Evolutionary conservation across 371 early-diverging fungal species (phyloP).

Genomic region (Apophysomyces variabilis): DNA sequence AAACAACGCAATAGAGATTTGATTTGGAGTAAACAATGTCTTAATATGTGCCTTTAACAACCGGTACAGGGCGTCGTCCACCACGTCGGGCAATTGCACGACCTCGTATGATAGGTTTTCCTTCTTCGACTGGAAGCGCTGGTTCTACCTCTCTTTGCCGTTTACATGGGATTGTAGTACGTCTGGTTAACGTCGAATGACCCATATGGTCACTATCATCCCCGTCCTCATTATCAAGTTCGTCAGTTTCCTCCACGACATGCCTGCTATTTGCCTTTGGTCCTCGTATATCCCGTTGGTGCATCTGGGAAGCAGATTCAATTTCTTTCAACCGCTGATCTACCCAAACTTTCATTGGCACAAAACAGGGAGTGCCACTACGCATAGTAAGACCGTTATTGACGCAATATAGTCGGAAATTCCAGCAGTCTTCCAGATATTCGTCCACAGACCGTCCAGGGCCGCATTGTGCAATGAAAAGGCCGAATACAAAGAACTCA

Average conservation of each 20-base stretch:
- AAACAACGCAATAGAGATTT: not conserved
- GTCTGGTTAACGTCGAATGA: not conserved
- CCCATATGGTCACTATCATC: constrained; percentile 3
- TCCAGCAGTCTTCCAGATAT: constrained; percentile 12
- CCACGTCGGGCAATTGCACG: not conserved
- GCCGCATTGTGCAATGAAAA: constrained; percentile 13
- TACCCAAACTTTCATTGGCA: not conserved
- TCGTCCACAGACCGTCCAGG: constrained; percentile 13
- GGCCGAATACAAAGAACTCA: constrained; percentile 19
- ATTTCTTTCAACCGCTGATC: not conserved
- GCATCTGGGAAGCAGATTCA: not conserved
- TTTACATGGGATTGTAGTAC: not conserved
- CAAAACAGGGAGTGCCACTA: not conserved
- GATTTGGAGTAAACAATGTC: too few relatives aligned
- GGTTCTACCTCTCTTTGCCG: not conserved
- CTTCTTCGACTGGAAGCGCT: not conserved
- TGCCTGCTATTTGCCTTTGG: not conserved
- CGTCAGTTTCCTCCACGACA: not conserved
- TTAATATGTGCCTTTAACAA: not conserved
- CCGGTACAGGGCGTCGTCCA: not conserved
- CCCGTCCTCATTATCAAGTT: not conserved
- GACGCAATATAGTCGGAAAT: not conserved
- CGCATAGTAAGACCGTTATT: not conserved
- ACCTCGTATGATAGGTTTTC: not conserved
- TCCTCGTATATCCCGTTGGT: not conserved